Percentiles rank a stretch among this genome's conserved stretches.
Conservation (phyloP, 2,329 filamentous ascomycete species). For the Aspergillus melleus region DNA sequence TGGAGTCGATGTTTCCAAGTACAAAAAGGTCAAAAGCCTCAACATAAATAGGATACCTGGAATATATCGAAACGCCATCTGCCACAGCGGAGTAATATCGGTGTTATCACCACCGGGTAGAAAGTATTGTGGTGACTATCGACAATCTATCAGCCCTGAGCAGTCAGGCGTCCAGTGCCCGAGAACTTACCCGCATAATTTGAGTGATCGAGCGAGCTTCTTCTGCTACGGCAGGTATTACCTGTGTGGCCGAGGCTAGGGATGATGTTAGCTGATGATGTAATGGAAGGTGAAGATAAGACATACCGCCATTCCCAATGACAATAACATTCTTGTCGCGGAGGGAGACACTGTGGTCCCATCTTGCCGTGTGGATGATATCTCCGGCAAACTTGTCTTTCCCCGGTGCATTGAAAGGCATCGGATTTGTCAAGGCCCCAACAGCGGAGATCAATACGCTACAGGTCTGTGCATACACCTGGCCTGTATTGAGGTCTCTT, state of each 20-base stretch:
- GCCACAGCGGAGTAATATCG: constrained; percentile 1
- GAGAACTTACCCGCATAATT: constrained; percentile 14
- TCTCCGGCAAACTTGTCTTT: constrained; percentile 8
- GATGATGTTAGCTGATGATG: background rate
- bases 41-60: constrained; percentile 5
- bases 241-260: constrained; percentile 16
- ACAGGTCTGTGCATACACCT: constrained; percentile 5
- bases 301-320: constrained; percentile 17
- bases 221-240: constrained; percentile 10
- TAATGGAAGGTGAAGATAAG: background rate
- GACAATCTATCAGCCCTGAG: background rate
- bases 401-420: constrained; percentile 3
- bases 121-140: constrained; percentile 15
- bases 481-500: background rate
- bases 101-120: constrained; percentile 6
- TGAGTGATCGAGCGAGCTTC: constrained; percentile 12
- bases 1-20: constrained; percentile 9
- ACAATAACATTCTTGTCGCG: constrained; percentile 13
- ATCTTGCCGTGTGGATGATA: constrained; percentile 17
- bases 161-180: background rate
- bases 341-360: constrained; percentile 4
- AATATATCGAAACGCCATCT: constrained; percentile 5
- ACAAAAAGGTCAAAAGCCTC: constrained; percentile 9
- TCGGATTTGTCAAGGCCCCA: constrained; percentile 12
- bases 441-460: constrained; percentile 15